Conservation (phyloP, 1,139 yeast genomes). For the Saccharomyces hybrid region DNA sequence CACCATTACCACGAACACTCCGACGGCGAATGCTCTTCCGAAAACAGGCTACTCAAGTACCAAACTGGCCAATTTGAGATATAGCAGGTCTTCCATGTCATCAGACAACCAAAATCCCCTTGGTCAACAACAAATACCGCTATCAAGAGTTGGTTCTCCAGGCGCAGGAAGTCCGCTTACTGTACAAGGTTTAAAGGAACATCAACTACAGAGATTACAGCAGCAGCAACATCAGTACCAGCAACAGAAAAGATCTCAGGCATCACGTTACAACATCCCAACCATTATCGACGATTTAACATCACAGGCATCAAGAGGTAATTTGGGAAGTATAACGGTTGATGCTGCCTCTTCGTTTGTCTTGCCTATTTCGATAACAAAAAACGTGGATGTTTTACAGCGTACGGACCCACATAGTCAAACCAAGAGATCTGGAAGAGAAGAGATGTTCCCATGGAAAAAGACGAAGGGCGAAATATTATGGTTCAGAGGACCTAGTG, state of each 20-base stretch:
- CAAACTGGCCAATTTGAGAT: slow-evolving; percentile 5
- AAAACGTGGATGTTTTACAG: slow-evolving; percentile 22
- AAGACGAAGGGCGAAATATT: slow-evolving; percentile 42
- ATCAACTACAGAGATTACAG: slow-evolving; percentile 4
- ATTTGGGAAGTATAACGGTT: slow-evolving; percentile 19
- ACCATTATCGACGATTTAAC: slow-evolving; percentile 18
- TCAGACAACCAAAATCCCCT: not conserved
- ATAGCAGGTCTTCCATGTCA: not conserved
- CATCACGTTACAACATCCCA: slow-evolving; percentile 18
- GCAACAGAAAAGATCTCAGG: slow-evolving; percentile 13
- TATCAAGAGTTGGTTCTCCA: not conserved
- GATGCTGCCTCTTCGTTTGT: slow-evolving; percentile 25
- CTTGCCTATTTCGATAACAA: slow-evolving; percentile 20
- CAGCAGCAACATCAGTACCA: slow-evolving; percentile 20
- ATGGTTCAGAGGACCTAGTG: slow-evolving; percentile 82
- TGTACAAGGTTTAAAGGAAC: slow-evolving; percentile 8
- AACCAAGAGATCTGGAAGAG: slow-evolving; percentile 28
- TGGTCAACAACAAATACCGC: not conserved
- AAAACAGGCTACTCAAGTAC: slow-evolving; percentile 15
- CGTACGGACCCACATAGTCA: slow-evolving; percentile 25
- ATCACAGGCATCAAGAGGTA: slow-evolving; percentile 20
- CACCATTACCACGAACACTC: slow-evolving; percentile 22
- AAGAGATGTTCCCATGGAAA: slow-evolving; percentile 26
- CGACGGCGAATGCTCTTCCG: slow-evolving; percentile 18
- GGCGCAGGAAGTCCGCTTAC: slow-evolving; percentile 5